These are phyloP conservation scores for Spiromastix sp. DNA, from an alignment of 2,329 filamentous ascomycete genomes.

Conservation along the genomic window DNA sequence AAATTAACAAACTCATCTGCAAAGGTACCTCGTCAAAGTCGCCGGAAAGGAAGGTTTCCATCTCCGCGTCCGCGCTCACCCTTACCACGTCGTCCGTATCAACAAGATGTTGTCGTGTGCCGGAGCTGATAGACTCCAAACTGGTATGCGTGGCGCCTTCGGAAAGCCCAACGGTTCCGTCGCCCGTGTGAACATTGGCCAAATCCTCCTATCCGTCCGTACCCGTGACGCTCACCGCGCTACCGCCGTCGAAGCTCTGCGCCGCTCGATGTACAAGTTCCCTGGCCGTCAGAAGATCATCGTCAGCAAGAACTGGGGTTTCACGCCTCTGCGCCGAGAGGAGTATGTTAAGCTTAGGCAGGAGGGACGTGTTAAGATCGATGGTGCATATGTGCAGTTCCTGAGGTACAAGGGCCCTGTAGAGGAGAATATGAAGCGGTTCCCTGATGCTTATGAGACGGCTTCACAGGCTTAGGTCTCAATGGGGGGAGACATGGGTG, in stretches of 20 bases:
- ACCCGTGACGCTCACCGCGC: constrained; percentile 92
- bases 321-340: constrained; percentile 95
- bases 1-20: background rate
- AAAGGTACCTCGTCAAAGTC: constrained; percentile 57
- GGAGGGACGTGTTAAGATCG: constrained; percentile 85
- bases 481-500: constrained; percentile 1
- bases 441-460: constrained; percentile 71
- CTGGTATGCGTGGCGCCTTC: constrained; percentile 99
- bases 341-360: constrained; percentile 96
- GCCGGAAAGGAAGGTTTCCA: constrained; percentile 64
- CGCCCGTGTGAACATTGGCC: constrained; percentile 99
- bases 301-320: constrained; percentile 99
- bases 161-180: constrained; percentile 99
- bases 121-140: constrained; percentile 99
- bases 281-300: constrained; percentile 99
- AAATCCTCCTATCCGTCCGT: constrained; percentile 95
- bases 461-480: constrained; percentile 34
- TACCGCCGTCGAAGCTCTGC: constrained; percentile 93
- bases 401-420: constrained; percentile 85
- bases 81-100: constrained; percentile 99
- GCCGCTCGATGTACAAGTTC: constrained; percentile 99
- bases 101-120: constrained; percentile 99
- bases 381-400: constrained; percentile 99
- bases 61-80: constrained; percentile 74
- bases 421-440: constrained; percentile 79